Percentiles rank a stretch among this genome's conserved stretches.
Evolutionary conservation across 306 rosid genomes (phyloP).

Genomic region (Lathyrus oleraceus): DNA sequence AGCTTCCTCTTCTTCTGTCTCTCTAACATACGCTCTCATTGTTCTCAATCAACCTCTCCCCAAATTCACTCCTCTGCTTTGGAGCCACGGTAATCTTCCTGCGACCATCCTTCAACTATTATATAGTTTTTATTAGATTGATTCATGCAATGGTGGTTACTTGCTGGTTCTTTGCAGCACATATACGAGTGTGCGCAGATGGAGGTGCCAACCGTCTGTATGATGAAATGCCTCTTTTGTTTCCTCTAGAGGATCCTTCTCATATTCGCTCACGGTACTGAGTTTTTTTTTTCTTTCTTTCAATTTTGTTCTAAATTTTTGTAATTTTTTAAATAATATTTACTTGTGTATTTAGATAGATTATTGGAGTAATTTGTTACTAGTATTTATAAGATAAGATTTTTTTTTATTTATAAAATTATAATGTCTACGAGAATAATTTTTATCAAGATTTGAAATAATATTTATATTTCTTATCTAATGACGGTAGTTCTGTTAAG

Average conservation of each 20-base stretch:
- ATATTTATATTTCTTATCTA: too few relatives aligned
- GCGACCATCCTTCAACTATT: background rate
- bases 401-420: too few relatives aligned
- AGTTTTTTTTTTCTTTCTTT: background rate
- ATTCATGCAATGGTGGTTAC: background rate
- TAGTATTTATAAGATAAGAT: too few relatives aligned
- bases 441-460: too few relatives aligned
- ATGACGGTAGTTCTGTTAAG: too few relatives aligned
- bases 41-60: constrained; percentile 80
- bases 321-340: too few relatives aligned
- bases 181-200: constrained; percentile 77
- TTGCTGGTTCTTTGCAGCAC: constrained; percentile 44
- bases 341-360: too few relatives aligned
- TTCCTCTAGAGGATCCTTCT: constrained; percentile 55
- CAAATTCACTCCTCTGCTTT: constrained; percentile 76
- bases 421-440: too few relatives aligned
- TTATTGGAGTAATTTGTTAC: too few relatives aligned
- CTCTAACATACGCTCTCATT: constrained; percentile 59
- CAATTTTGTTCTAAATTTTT: background rate
- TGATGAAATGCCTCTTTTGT: constrained; percentile 79
- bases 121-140: background rate
- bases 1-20: background rate
- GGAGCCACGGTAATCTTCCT: constrained; percentile 71
- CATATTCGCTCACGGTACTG: constrained; percentile 66
- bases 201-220: constrained; percentile 91